phyloP scores from a whole-genome alignment of 495 filamentous ascomycete genomes.

The Daldinia caldariorum region DNA sequence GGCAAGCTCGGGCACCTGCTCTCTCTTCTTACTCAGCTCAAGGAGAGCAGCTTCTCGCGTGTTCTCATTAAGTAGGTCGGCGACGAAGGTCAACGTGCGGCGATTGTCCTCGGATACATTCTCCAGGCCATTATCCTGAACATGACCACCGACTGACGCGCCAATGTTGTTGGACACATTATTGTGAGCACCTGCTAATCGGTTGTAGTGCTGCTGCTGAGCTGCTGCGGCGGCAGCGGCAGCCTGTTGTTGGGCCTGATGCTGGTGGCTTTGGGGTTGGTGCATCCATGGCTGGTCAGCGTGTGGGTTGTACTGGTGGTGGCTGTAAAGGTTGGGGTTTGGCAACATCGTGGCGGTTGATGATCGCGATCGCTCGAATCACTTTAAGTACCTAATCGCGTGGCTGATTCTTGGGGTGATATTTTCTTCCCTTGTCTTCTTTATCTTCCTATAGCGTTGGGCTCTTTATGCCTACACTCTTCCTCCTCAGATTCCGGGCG shows the following conservation, averaged over 20 bases:
- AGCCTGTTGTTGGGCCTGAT: slow-evolving; percentile 72
- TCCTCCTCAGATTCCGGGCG: background rate
- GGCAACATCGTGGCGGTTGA: slow-evolving; percentile 52
- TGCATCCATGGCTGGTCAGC: slow-evolving; percentile 83
- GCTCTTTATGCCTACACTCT: slow-evolving; percentile 3
- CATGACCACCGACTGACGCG: slow-evolving; percentile 63
- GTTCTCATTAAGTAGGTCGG: slow-evolving; percentile 86
- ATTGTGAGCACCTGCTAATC: slow-evolving; percentile 73
- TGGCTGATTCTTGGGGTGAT: background rate
- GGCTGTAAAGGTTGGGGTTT: slow-evolving; percentile 60
- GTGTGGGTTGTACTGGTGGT: slow-evolving; percentile 80
- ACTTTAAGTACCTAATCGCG: background rate
- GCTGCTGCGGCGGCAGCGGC: slow-evolving; percentile 62
- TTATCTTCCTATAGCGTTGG: background rate
- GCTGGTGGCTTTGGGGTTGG: slow-evolving; percentile 71
- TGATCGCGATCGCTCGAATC: slow-evolving; percentile 7
- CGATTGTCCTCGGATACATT: slow-evolving; percentile 87
- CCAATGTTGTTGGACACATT: slow-evolving; percentile 46
- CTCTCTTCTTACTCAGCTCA: slow-evolving; percentile 97
- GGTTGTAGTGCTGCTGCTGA: slow-evolving; percentile 68
- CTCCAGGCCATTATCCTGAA: slow-evolving; percentile 64
- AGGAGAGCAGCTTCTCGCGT: slow-evolving; percentile 90
- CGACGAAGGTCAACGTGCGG: slow-evolving; percentile 90
- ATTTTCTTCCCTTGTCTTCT: background rate
- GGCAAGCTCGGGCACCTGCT: slow-evolving; percentile 96